These are phyloP conservation scores for Cymbidium sinense DNA, from an alignment of 106 monocot species.

Conservation along the genomic window DNA sequence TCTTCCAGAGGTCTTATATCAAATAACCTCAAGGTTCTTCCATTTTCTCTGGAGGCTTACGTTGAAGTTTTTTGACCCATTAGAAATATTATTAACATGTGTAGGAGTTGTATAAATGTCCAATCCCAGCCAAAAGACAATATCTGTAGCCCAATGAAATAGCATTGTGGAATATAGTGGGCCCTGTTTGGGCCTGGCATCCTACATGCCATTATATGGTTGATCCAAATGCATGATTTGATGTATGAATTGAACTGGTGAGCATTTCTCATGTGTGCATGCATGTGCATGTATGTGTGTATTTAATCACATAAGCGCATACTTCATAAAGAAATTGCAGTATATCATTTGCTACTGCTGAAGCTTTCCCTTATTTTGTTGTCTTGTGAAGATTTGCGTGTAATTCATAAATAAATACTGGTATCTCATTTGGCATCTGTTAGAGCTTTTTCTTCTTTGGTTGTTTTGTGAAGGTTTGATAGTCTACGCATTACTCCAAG, in stretches of 20 bases:
- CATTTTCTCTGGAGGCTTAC: background rate
- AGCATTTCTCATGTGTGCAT: background rate
- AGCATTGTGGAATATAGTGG: too few relatives aligned
- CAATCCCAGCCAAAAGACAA: too few relatives aligned
- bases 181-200: too few relatives aligned
- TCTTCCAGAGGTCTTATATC: conserved; percentile 93
- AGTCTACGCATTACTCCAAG: conserved; percentile 93
- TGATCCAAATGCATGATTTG: background rate
- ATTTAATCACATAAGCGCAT: too few relatives aligned
- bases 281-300: background rate
- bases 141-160: too few relatives aligned
- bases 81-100: background rate
- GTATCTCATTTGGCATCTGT: background rate
- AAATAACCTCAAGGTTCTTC: conserved; percentile 91
- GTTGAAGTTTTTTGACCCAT: background rate
- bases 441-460: background rate
- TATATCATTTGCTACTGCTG: background rate
- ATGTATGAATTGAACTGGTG: background rate
- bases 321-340: background rate
- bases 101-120: background rate
- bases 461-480: conserved; percentile 68
- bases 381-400: background rate
- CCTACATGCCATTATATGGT: too few relatives aligned
- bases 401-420: background rate
- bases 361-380: background rate